A percentile compares a stretch with the other conserved stretches of the same genome.
Evolutionary conservation across 2,329 filamentous ascomycete genomes (phyloP).

Genomic region (Ophiostoma sp.): DNA sequence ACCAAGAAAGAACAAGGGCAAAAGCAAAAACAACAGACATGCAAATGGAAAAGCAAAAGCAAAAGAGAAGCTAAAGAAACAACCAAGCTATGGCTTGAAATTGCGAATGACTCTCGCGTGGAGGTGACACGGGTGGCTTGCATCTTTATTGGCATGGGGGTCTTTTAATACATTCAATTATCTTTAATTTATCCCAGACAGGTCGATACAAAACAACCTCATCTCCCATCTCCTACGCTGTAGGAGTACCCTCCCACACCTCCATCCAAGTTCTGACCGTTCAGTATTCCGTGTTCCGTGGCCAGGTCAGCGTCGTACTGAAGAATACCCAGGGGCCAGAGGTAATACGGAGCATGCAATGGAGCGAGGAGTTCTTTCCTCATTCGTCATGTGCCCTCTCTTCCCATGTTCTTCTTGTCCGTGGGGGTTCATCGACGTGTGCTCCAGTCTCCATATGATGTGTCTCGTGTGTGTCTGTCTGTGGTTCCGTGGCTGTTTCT

Average conservation of each 20-base stretch:
- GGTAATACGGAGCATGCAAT: neutral
- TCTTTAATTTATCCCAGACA: too few relatives aligned
- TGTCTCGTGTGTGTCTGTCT: neutral
- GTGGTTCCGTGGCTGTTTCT: neutral
- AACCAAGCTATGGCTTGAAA: too few relatives aligned
- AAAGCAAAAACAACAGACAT: too few relatives aligned
- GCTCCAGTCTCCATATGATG: neutral
- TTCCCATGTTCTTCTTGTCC: neutral
- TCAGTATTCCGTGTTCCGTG: conserved; percentile 6
- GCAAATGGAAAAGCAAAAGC: too few relatives aligned
- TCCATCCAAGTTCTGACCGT: neutral
- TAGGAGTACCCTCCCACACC: neutral
- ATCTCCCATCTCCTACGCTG: neutral
- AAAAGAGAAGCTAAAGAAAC: too few relatives aligned
- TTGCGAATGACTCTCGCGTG: neutral
- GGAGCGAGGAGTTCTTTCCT: conserved; percentile 1
- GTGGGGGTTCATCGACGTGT: neutral
- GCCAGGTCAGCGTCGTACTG: neutral
- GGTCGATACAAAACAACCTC: neutral
- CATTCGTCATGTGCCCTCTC: conserved; percentile 4
- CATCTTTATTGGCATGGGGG: neutral
- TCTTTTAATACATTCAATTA: neutral
- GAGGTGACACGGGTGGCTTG: conserved; percentile 1
- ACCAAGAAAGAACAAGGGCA: too few relatives aligned
- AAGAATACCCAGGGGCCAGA: neutral